These are phyloP conservation scores for Melastoma candidum DNA, from an alignment of 441 rosid species.

Conservation along the genomic window DNA sequence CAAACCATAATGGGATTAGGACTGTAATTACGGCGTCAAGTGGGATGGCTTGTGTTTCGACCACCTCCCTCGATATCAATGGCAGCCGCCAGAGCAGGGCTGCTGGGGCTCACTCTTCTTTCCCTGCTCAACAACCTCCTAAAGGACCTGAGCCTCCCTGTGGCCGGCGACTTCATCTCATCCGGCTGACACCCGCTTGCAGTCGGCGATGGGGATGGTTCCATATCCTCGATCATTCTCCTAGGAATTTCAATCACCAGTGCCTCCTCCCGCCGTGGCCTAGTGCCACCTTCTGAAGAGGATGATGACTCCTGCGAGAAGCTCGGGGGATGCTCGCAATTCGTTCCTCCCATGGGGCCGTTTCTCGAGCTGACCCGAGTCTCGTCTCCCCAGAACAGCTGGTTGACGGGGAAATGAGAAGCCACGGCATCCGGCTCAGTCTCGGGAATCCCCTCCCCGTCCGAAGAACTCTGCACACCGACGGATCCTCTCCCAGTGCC, in stretches of 20 bases:
- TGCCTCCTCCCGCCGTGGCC: constrained; percentile 26
- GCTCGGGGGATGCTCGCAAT: constrained; percentile 2
- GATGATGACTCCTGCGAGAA: constrained; percentile 5
- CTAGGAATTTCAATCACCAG: constrained; percentile 49
- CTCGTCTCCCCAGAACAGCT: constrained; percentile 77
- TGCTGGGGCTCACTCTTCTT: constrained; percentile 34
- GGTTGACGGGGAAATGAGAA: constrained; percentile 62
- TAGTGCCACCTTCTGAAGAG: constrained; percentile 28
- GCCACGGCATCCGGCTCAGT: constrained; percentile 23
- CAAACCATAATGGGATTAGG: no score
- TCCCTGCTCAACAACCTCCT: constrained; percentile 67
- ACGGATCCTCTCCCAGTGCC: neutral
- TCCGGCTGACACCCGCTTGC: constrained; percentile 27
- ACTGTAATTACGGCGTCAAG: no score
- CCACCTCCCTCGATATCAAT: constrained; percentile 12
- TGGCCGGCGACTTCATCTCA: constrained; percentile 51
- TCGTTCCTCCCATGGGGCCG: no score
- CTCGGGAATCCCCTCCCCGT: neutral
- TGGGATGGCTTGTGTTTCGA: no score
- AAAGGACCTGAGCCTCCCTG: constrained; percentile 56
- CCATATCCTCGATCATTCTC: constrained; percentile 24
- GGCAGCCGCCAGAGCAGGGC: constrained; percentile 24
- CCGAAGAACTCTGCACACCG: neutral
- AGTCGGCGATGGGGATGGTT: neutral
- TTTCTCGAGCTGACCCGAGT: constrained; percentile 53